Percentiles rank a stretch among this genome's conserved stretches.
These are phyloP conservation scores for Globisporangium nunn DNA, from an alignment of 352 stramenopile genomes.

Conservation along the genomic window DNA sequence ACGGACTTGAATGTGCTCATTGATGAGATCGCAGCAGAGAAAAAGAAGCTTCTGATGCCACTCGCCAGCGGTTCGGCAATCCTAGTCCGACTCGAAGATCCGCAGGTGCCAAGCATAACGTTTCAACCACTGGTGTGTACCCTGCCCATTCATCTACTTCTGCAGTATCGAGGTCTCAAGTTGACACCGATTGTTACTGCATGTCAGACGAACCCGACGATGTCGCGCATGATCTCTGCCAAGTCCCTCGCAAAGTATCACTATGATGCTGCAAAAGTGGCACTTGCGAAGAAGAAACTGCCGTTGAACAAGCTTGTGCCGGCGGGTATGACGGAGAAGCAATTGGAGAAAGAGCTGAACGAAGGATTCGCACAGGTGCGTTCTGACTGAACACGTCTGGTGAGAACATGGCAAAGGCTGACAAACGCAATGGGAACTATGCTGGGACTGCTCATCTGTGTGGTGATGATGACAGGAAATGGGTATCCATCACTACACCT, in stretches of 20 bases:
- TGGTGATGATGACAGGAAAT: slow-evolving; percentile 24
- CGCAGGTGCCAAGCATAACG: slow-evolving; percentile 31
- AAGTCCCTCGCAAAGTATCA: slow-evolving; percentile 33
- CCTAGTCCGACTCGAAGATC: slow-evolving; percentile 60
- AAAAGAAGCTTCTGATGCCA: slow-evolving; percentile 27
- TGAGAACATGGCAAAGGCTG: not conserved
- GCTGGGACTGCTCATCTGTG: not conserved
- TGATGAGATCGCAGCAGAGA: slow-evolving; percentile 34
- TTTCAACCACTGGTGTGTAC: slow-evolving; percentile 34
- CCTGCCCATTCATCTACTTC: not conserved
- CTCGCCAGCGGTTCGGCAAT: slow-evolving; percentile 42
- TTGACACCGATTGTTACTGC: no score
- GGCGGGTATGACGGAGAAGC: slow-evolving; percentile 20
- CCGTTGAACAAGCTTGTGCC: slow-evolving; percentile 50
- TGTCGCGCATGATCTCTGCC: slow-evolving; percentile 41
- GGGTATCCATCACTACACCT: slow-evolving; percentile 42
- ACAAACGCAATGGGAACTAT: not conserved
- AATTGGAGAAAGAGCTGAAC: slow-evolving; percentile 74
- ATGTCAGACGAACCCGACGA: slow-evolving; percentile 16
- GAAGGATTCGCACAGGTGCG: slow-evolving; percentile 43
- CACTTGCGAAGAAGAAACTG: slow-evolving; percentile 50
- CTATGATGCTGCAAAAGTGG: slow-evolving; percentile 41
- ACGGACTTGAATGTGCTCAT: slow-evolving; percentile 21
- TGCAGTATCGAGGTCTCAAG: not conserved
- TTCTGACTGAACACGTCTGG: not conserved